A percentile compares a stretch with the other conserved stretches of the same genome.
Conservation (phyloP, 208 protist genomes). For the Leishmania tarentolae region DNA sequence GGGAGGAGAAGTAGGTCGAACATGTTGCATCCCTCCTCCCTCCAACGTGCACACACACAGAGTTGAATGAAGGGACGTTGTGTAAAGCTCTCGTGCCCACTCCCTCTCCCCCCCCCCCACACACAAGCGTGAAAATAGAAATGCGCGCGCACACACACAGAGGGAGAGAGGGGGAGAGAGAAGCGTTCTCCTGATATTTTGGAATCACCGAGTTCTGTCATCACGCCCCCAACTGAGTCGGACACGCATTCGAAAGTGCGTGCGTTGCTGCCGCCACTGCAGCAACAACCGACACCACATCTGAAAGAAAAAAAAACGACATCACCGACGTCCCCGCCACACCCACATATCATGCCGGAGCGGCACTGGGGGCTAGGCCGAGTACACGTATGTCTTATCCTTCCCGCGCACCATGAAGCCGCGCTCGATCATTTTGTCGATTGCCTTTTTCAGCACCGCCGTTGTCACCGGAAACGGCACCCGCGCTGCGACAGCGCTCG, state of each 20-base stretch:
- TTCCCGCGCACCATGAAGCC: conserved; percentile 93
- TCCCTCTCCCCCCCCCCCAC: neutral
- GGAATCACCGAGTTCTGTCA: neutral
- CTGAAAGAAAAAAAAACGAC: neutral
- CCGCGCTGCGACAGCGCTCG: conserved; percentile 68
- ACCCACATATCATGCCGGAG: neutral
- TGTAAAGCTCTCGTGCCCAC: neutral
- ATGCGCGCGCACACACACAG: neutral
- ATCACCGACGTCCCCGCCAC: neutral
- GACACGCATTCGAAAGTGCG: neutral
- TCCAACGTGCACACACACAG: neutral
- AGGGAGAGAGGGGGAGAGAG: neutral
- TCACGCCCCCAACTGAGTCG: neutral
- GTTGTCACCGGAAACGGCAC: conserved; percentile 89
- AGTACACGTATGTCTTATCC: conserved; percentile 83
- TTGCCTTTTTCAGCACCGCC: conserved; percentile 90
- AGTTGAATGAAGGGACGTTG: neutral
- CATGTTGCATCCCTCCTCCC: neutral
- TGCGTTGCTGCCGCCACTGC: neutral
- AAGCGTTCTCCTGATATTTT: neutral
- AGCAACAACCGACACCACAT: neutral
- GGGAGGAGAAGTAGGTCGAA: neutral
- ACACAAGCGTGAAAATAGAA: neutral
- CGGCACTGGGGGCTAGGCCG: conserved; percentile 58
- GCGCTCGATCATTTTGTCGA: conserved; percentile 95